These are phyloP conservation scores for Heliamphora exappendiculata DNA, from an alignment of 148 eudicot species.

Conservation along the genomic window DNA sequence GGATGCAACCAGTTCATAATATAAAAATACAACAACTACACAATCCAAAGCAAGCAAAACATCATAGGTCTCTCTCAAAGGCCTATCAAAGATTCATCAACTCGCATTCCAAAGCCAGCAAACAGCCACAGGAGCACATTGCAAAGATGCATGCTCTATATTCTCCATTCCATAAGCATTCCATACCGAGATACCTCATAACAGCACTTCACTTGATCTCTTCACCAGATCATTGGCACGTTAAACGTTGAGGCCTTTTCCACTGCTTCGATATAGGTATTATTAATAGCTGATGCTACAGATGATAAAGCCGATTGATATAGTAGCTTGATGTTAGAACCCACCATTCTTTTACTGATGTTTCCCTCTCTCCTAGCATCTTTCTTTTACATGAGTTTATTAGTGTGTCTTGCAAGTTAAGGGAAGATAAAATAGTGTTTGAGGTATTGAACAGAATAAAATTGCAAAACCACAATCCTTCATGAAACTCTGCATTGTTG, in stretches of 20 bases:
- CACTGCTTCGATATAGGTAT: background rate
- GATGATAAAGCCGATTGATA: no score
- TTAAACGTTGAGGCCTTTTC: background rate
- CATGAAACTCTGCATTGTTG: background rate
- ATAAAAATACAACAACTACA: background rate
- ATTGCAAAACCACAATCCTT: background rate
- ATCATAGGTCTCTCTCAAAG: no score
- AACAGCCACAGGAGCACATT: no score
- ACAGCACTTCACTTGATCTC: no score
- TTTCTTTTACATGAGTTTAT: background rate
- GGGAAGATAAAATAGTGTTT: background rate
- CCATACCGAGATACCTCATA: background rate
- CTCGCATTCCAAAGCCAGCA: no score
- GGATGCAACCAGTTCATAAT: background rate
- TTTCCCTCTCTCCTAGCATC: background rate
- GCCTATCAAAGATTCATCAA: no score
- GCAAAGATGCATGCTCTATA: background rate
- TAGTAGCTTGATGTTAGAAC: no score
- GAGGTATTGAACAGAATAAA: background rate
- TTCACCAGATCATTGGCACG: background rate
- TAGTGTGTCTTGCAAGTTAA: background rate
- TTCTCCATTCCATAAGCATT: background rate
- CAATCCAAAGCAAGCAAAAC: background rate
- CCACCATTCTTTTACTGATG: no score
- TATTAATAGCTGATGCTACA: no score